These are phyloP conservation scores for Leptodontidium sp. DNA, from an alignment of 2,329 filamentous ascomycete species.

Conservation along the genomic window DNA sequence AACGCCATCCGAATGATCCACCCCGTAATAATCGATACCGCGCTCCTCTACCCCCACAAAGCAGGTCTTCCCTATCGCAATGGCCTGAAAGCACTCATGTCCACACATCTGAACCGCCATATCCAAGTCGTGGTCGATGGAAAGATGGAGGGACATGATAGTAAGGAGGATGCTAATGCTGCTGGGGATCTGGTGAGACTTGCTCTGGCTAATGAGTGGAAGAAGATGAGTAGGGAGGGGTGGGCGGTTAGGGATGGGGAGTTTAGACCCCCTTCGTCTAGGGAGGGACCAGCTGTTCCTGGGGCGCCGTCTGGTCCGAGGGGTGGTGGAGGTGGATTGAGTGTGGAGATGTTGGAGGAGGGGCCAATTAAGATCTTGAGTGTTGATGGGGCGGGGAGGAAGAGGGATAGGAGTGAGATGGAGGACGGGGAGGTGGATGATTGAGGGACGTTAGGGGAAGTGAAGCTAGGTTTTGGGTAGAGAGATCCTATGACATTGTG, in stretches of 20 bases:
- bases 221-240: constrained; percentile 67
- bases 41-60: constrained; percentile 82
- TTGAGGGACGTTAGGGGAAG: background rate
- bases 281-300: too few relatives aligned
- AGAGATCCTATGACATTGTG: background rate
- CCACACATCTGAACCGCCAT: constrained; percentile 71
- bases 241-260: constrained; percentile 67
- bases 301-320: constrained; percentile 13
- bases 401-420: constrained; percentile 33
- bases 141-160: constrained; percentile 76
- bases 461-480: background rate
- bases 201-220: constrained; percentile 76
- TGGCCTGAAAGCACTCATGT: constrained; percentile 78
- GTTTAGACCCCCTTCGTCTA: constrained; percentile 35
- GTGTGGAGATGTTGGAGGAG: constrained; percentile 8
- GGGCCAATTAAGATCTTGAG: constrained; percentile 22
- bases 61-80: constrained; percentile 79
- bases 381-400: constrained; percentile 26
- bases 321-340: background rate
- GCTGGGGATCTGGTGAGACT: constrained; percentile 85
- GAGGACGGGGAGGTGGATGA: constrained; percentile 30
- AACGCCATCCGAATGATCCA: constrained; percentile 87
- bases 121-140: constrained; percentile 74
- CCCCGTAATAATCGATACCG: constrained; percentile 84
- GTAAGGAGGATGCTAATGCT: constrained; percentile 86